Evolutionary conservation across 208 protist genomes (phyloP), one percentile per base, ranked within the genome.

Genomic region (Acanthamoeba triangularis): DNA sequence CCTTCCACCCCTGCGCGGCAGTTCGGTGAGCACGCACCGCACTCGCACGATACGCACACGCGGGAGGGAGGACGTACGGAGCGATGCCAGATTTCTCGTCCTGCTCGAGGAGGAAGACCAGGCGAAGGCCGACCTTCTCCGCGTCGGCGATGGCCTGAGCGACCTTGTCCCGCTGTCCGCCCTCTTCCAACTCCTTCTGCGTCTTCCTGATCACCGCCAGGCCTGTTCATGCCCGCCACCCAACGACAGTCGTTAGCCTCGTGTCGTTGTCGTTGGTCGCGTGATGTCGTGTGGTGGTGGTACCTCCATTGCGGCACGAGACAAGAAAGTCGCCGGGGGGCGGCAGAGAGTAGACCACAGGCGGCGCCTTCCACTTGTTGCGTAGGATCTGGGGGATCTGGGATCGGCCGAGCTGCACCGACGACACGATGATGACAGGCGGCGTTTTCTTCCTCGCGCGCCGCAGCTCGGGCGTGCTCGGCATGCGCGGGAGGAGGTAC

Each of bases 321-420:
- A 90, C 82, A 0, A 90, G 56, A 11, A 90, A 90, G 52, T 90
- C 82, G 7, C 82, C 82, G 0, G 56, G 56, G 0, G 65, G 37
- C 3, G 88, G 59, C 28, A 94, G 25, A 1, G 88, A 94, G 30
- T 41, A 33, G 41, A 94, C 88, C 14, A 94, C 63, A 4, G 61
- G 76, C 7, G 16, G 18, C 10, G 88, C 88, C 30, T 30, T 28
- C 30, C 8, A 41, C 49, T 72, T 74, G 41, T 72, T 94, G 16
- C 67, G 88, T 10, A 94, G 67, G 28, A 94, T 54, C 56, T 61
- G 37, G 10, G 88, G 88, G 18, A 94, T 94, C 67, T 94, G 88
- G 4, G 88, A 94, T 10, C 88, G 30, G 67, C 47, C 78, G 63
- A 94, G 88, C 44, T 94, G 88, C 28, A 78, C 28, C 37, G 88